Percentiles rank a stretch among this genome's conserved stretches.
These are phyloP conservation scores for Bolboschoenoplectus hybrid DNA, from an alignment of 202 grass and related monocot genomes.

Conservation along the genomic window DNA sequence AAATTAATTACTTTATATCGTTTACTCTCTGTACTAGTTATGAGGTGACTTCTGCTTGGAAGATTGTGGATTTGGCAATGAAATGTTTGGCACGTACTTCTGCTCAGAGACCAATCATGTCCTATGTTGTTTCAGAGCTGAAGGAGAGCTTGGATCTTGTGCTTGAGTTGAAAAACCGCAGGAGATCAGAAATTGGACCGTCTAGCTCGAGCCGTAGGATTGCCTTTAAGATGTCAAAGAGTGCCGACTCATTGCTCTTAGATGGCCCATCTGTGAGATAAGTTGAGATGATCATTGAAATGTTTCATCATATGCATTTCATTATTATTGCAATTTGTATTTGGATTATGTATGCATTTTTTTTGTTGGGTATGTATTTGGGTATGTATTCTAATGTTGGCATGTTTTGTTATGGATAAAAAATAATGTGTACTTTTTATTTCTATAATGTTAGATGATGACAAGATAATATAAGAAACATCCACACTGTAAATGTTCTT, in stretches of 20 bases:
- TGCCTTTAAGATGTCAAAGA: neutral
- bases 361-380: no score
- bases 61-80: constrained; percentile 42
- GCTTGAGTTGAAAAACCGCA: neutral
- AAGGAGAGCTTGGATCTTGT: constrained; percentile 48
- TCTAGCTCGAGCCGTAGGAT: neutral
- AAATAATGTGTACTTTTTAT: no score
- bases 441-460: no score
- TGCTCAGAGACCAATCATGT: constrained; percentile 44
- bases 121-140: constrained; percentile 41
- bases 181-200: no score
- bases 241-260: neutral
- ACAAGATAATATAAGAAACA: no score
- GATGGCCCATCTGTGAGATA: neutral
- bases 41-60: constrained; percentile 60
- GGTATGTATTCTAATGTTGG: no score
- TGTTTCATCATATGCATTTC: no score
- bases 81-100: constrained; percentile 41
- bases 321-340: no score
- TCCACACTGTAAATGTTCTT: no score
- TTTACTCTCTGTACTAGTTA: neutral
- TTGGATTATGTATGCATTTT: no score
- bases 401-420: no score
- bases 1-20: neutral
- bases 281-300: neutral